A percentile compares a stretch with the other conserved stretches of the same genome.
phyloP scores from a whole-genome alignment of 371 early-diverging fungal genomes.

The Pancytospora philotis region DNA sequence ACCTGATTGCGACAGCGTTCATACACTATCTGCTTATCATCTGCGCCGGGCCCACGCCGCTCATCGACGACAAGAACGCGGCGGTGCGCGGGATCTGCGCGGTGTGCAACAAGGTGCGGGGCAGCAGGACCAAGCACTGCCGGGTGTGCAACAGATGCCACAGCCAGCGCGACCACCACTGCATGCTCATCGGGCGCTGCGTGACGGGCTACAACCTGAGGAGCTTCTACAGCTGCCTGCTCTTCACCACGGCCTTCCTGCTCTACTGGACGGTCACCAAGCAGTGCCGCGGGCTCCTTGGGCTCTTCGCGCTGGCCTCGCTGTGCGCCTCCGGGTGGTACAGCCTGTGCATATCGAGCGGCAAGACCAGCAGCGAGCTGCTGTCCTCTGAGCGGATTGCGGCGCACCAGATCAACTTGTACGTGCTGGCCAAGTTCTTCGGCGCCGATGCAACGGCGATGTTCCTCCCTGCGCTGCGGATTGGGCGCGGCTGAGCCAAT shows the following conservation, averaged over 20 bases:
- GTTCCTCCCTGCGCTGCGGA: no score
- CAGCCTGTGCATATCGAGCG: conserved; percentile 13
- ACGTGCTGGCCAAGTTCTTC: no score
- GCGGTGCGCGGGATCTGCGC: conserved; percentile 45
- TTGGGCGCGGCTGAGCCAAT: no score
- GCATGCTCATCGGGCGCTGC: conserved; percentile 56
- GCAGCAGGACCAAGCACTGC: conserved; percentile 50
- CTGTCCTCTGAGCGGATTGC: conserved; percentile 8
- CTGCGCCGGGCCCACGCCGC: conserved; percentile 15
- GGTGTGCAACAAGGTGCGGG: conserved; percentile 48
- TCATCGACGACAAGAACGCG: conserved; percentile 27
- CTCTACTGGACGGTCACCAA: not conserved
- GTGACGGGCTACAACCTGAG: conserved; percentile 49
- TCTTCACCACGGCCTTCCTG: conserved; percentile 20
- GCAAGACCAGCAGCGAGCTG: conserved; percentile 36
- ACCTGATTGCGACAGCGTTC: conserved; percentile 25
- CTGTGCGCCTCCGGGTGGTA: conserved; percentile 17
- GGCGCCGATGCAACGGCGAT: no score
- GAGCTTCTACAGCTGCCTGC: conserved; percentile 25
- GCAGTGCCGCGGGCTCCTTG: not conserved
- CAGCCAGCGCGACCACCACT: conserved; percentile 58
- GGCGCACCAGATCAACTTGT: no score
- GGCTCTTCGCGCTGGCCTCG: conserved; percentile 14
- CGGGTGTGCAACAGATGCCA: conserved; percentile 53
- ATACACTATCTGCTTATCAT: conserved; percentile 23